Conservation (phyloP, 1,284 basidiomycete genomes). For the Volvariella volvacea region DNA sequence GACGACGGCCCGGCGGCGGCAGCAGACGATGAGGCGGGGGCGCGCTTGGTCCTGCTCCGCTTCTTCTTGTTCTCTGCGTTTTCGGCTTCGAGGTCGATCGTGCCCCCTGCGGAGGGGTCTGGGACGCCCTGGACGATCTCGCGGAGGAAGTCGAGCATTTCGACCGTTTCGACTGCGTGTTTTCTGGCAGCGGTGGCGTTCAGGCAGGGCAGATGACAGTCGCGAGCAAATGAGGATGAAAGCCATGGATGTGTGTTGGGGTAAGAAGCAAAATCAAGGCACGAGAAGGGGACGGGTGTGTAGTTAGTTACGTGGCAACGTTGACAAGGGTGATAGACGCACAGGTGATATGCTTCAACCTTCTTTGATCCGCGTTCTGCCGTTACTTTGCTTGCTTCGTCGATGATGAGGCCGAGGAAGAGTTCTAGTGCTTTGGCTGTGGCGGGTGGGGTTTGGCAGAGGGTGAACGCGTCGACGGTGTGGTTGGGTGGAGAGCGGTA, state of each 20-base stretch:
- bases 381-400: slow-evolving; percentile 82
- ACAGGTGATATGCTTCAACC: slow-evolving; percentile 94
- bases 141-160: slow-evolving; percentile 93
- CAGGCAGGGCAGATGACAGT: slow-evolving; percentile 5
- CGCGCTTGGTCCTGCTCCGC: slow-evolving; percentile 48
- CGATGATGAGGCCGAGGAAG: slow-evolving; percentile 85
- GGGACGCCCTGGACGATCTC: slow-evolving; percentile 89
- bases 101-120: slow-evolving; percentile 81
- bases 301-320: too few relatives aligned
- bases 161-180: slow-evolving; percentile 84
- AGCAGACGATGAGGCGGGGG: slow-evolving; percentile 27
- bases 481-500: too few relatives aligned
- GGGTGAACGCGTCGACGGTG: too few relatives aligned
- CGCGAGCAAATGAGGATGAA: background rate
- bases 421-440: slow-evolving; percentile 94
- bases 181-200: slow-evolving; percentile 72
- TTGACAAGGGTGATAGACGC: slow-evolving; percentile 26
- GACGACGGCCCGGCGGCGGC: slow-evolving; percentile 24
- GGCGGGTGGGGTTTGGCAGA: background rate
- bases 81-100: slow-evolving; percentile 63
- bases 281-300: too few relatives aligned
- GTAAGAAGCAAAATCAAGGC: background rate
- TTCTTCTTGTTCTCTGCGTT: slow-evolving; percentile 50
- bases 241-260: background rate
- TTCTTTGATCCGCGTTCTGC: slow-evolving; percentile 79